Base-by-base conservation (phyloP, 768 basidiomycete species). In the Amanita subjunquillea region DNA sequence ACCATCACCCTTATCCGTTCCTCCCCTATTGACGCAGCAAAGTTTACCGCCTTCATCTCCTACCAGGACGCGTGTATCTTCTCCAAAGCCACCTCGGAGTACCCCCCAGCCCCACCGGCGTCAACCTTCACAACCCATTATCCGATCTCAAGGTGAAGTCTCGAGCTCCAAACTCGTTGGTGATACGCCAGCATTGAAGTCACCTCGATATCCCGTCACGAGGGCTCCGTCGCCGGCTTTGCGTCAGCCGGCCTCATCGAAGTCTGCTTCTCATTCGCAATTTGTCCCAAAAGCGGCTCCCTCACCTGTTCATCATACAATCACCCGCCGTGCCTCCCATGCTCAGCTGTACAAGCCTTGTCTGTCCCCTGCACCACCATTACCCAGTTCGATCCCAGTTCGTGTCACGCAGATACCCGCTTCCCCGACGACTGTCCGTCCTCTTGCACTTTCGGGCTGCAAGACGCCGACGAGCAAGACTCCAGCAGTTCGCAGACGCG, bases 1-100 rank as follows among this genome's bases (percentile, higher is more conserved):
- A 54, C 66, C 66, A 4, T 67, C 66, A 0, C 63, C 66, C 1
- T 59, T 66, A 13, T 64, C 63, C 13, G 56, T 66, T 29, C 63
- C 60, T 40, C 58, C 61, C 9, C 58, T 58, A 32, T 48, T 50
- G 5, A 34, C 13, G 13, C 34, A 34, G 4, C 34, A 34, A 34
- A 59, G 58, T 9, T 57, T 61, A 3, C 51, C 58, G 15, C 43
- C 54, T 13, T 53, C 56, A 12, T 60, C 58, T 10, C 53, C 60
- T 3, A 51, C 48, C 25, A 44, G 30, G 23, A 54, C n/a, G 51
- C 20, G 17, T 48, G 34, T 54, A 40, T 20, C 52, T 36, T 36
- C 43, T 34, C 41, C 55, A 22, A 53, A 48, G 10, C 44, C 48
- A 7, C 41, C 37, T 30, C 20, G 13, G 2, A 34, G 22, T 7